Percentiles rank a stretch among this genome's conserved stretches.
These are phyloP conservation scores for Venturia nashicola DNA, from an alignment of 2,329 filamentous ascomycete species.

Conservation along the genomic window DNA sequence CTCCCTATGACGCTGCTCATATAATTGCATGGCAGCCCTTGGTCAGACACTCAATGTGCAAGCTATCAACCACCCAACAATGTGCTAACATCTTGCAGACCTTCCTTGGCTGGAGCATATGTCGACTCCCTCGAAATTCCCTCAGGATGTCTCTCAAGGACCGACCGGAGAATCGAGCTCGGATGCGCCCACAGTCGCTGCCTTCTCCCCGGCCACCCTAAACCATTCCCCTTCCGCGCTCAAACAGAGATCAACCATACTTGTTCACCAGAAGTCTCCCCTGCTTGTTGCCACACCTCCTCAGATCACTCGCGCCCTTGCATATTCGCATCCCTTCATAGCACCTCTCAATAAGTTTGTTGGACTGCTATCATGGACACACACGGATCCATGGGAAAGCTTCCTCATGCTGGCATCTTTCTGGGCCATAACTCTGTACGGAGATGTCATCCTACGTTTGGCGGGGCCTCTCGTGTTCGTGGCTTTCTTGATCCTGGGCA, in stretches of 20 bases:
- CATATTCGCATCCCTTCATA: slow-evolving; percentile 91
- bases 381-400: slow-evolving; percentile 90
- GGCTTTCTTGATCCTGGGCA: slow-evolving; percentile 67
- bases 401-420: slow-evolving; percentile 77
- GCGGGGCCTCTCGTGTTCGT: slow-evolving; percentile 78
- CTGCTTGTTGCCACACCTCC: slow-evolving; percentile 86
- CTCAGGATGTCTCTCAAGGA: slow-evolving; percentile 25
- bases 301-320: slow-evolving; percentile 83
- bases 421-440: slow-evolving; percentile 79
- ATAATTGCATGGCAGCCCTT: slow-evolving; percentile 26
- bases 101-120: slow-evolving; percentile 30
- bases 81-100: slow-evolving; percentile 14
- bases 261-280: slow-evolving; percentile 94
- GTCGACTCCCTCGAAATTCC: slow-evolving; percentile 21
- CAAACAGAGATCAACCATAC: slow-evolving; percentile 75
- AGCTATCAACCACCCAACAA: slow-evolving; percentile 1
- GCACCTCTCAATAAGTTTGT: slow-evolving; percentile 75
- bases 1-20: not conserved
- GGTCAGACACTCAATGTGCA: slow-evolving; percentile 17
- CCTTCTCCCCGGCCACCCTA: slow-evolving; percentile 77
- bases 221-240: slow-evolving; percentile 52
- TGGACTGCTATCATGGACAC: slow-evolving; percentile 87
- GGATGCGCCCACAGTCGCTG: slow-evolving; percentile 63
- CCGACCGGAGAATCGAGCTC: slow-evolving; percentile 30
- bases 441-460: slow-evolving; percentile 67